A percentile compares a stretch with the other conserved stretches of the same genome.
Conservation (phyloP, 2,329 filamentous ascomycete species). For the Diaporthe citri region DNA sequence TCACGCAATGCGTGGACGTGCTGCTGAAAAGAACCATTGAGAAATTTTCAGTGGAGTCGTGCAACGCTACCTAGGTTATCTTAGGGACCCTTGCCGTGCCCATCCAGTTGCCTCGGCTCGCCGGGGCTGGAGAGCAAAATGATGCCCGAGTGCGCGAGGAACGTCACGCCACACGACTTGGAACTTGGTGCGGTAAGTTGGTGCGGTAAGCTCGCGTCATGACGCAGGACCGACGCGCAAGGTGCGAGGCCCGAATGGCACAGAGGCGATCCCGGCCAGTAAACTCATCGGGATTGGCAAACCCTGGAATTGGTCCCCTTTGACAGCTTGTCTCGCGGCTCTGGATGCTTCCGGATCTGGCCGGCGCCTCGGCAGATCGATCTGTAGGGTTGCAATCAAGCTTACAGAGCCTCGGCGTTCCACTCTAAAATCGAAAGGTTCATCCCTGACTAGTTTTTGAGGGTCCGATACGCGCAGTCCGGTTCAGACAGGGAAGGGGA, state of each 20-base stretch:
- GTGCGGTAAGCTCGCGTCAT: not conserved
- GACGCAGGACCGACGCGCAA: constrained; percentile 1
- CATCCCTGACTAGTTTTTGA: constrained; percentile 32
- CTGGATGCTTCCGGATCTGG: constrained; percentile 16
- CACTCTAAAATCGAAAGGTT: constrained; percentile 23
- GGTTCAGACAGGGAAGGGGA: constrained; percentile 3
- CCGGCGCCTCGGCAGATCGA: constrained; percentile 35
- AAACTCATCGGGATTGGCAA: not conserved
- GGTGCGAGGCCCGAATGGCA: not conserved
- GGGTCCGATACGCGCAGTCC: constrained; percentile 27
- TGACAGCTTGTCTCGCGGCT: not conserved
- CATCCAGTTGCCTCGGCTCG: constrained; percentile 31
- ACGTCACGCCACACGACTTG: not conserved
- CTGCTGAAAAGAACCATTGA: constrained; percentile 26
- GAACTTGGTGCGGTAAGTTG: not conserved
- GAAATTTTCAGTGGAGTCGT: constrained; percentile 32
- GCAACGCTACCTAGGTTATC: constrained; percentile 16
- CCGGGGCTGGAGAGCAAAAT: constrained; percentile 24
- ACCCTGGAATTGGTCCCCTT: not conserved
- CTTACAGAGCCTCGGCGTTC: constrained; percentile 35
- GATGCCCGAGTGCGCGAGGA: not conserved
- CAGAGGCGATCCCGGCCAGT: not conserved
- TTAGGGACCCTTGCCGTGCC: not conserved
- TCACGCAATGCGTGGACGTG: not conserved
- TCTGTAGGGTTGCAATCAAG: constrained; percentile 21